Conservation (phyloP, 106 monocot genomes). For the Ottelia alismoides region DNA sequence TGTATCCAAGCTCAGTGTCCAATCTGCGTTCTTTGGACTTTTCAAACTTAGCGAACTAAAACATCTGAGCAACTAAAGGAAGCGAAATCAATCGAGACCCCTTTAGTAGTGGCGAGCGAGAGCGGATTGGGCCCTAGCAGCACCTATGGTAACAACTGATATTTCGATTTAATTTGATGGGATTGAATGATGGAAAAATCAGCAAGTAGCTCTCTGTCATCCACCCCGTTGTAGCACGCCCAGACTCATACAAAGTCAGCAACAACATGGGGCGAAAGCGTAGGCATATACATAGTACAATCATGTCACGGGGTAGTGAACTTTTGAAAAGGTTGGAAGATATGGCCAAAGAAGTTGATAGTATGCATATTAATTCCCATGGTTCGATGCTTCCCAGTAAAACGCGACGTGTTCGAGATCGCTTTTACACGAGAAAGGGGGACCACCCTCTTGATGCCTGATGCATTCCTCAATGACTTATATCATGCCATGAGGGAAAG, state of each 20-base stretch:
- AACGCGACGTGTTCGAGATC: too few species aligned
- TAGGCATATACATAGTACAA: neutral
- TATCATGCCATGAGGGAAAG: too few species aligned
- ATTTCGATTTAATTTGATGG: neutral
- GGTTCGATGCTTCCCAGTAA: too few species aligned
- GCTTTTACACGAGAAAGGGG: too few species aligned
- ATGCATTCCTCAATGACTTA: too few species aligned
- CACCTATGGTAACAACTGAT: neutral
- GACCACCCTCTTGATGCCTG: too few species aligned
- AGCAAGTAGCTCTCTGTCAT: neutral
- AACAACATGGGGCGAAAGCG: neutral
- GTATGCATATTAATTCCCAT: too few species aligned
- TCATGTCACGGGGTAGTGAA: neutral
- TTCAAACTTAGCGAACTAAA: constrained; percentile 7
- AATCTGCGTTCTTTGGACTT: constrained; percentile 2
- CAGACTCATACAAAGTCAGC: neutral
- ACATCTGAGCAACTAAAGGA: constrained; percentile 1
- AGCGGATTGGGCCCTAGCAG: constrained; percentile 5
- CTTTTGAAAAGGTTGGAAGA: constrained; percentile 1
- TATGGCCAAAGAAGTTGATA: neutral
- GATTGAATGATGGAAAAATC: neutral
- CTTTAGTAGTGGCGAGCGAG: constrained; percentile 9
- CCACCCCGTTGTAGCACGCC: neutral
- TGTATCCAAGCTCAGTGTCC: constrained; percentile 10
- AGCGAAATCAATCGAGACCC: neutral